Evolutionary conservation across 306 rosid species (phyloP), one percentile per base, ranked within the genome.

Genomic region (Medicago ruthenica): DNA sequence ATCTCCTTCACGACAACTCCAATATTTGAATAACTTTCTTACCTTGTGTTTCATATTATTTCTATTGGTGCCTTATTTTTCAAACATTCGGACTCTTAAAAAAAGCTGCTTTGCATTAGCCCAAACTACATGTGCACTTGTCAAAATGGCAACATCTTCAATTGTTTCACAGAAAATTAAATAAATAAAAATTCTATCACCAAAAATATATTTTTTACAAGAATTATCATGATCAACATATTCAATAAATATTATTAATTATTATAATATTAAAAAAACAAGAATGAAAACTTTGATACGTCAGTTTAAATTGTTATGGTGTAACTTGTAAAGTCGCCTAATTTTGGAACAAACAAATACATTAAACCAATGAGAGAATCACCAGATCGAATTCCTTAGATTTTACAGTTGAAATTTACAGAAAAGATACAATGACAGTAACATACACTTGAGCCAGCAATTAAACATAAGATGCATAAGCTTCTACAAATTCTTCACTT

Each of bases 361-460:
- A 20, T 42, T 44, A 42, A 74, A 12, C 22, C n/a, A 5, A 74
- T 20, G 39, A 70, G 61, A 41, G 71, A 37, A 63, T 16, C 54
- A 45, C 17, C 73, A 47, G 79, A 78, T 71, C 70, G 67, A 59
- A 84, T 83, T 73, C 78, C 70, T 78, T 79, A 83, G 17, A 80
- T 79, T 70, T 77, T 76, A 75, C 78, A 58, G 31, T 40, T 62
- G 42, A 82, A 74, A 84, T 81, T 70, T 86, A 86, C 88, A 78
- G 21, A 80, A 81, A 66, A 73, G 79, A 82, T 57, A 80, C 79
- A 75, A 67, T 76, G 27, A 78, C 64, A 54, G 81, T 76, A 21
- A 58, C 16, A 50, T 81, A 79, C 84, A 79, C 21, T 69, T 67
- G 75, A 80, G 83, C 84, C 81, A 48, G 58, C 81, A 63, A 65